Percentiles rank a stretch among this genome's conserved stretches.
phyloP scores from a whole-genome alignment of 192 early-diverging fungal species.

The Podila horticola region DNA sequence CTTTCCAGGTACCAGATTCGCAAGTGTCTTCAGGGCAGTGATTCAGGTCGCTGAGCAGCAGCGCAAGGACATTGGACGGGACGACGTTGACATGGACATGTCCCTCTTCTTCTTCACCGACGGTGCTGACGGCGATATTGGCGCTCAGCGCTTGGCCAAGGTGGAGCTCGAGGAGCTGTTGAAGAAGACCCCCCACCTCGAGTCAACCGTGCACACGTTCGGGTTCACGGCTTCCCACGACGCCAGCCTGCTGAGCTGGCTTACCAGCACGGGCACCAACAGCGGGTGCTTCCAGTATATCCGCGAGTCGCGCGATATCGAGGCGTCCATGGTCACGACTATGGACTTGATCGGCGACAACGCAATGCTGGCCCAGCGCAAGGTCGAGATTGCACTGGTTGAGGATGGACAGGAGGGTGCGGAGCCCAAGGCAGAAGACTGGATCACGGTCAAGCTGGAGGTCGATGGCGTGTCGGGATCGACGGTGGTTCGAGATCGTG shows the following conservation, averaged over 20 bases:
- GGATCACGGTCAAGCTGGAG: constrained; percentile 34
- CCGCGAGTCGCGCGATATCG: constrained; percentile 26
- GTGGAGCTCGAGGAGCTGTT: constrained; percentile 4
- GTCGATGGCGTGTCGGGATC: constrained; percentile 31
- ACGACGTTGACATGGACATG: constrained; percentile 17
- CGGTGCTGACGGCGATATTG: constrained; percentile 17
- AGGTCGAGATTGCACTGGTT: constrained; percentile 21
- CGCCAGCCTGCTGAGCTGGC: constrained; percentile 51
- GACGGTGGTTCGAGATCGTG: constrained; percentile 14
- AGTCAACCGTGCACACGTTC: constrained; percentile 48
- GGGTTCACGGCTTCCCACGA: constrained; percentile 53
- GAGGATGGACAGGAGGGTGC: not conserved
- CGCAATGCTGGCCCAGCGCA: constrained; percentile 19
- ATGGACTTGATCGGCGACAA: constrained; percentile 28
- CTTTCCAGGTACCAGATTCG: constrained; percentile 46
- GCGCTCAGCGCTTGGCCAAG: not conserved
- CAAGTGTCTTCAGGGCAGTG: constrained; percentile 31
- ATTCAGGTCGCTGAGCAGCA: constrained; percentile 3
- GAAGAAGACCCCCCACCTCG: constrained; percentile 11
- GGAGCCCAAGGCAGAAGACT: not conserved
- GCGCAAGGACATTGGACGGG: not conserved
- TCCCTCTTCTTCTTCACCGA: constrained; percentile 57
- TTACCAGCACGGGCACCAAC: constrained; percentile 50
- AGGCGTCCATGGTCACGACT: constrained; percentile 42
- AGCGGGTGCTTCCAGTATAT: constrained; percentile 58